Conservation (phyloP, 2,329 filamentous ascomycete species). For the Venturia oleaginea region DNA sequence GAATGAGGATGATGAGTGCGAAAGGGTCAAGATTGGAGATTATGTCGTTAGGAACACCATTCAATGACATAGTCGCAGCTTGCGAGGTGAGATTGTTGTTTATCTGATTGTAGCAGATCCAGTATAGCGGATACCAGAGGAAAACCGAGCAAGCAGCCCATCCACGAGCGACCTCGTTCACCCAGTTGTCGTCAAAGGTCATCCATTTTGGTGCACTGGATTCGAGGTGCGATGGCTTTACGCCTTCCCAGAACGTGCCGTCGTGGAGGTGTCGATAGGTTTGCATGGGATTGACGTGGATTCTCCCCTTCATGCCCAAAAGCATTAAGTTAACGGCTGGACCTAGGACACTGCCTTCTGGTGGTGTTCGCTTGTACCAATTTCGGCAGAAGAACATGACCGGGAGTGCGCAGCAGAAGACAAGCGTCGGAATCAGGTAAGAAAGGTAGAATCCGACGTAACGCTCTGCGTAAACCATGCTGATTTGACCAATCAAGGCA, state of each 20-base stretch:
- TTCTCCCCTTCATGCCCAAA: conserved; percentile 50
- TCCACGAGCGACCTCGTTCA: conserved; percentile 68
- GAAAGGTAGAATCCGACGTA: conserved; percentile 64
- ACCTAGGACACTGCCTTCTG: conserved; percentile 58
- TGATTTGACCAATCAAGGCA: conserved; percentile 27
- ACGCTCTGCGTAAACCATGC: conserved; percentile 31
- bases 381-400: conserved; percentile 53
- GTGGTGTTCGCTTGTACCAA: conserved; percentile 50
- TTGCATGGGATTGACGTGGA: conserved; percentile 46
- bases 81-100: conserved; percentile 60
- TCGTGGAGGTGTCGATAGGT: conserved; percentile 48
- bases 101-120: conserved; percentile 61
- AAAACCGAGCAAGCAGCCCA: conserved; percentile 29
- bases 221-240: conserved; percentile 54
- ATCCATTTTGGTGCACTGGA: conserved; percentile 54
- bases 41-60: conserved; percentile 69
- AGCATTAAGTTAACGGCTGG: conserved; percentile 54
- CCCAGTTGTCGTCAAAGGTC: conserved; percentile 73
- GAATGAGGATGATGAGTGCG: conserved; percentile 66
- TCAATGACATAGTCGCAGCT: conserved; percentile 55
- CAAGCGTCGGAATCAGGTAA: conserved; percentile 56
- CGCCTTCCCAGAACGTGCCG: conserved; percentile 52
- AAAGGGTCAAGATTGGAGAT: conserved; percentile 70
- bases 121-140: conserved; percentile 60
- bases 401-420: conserved; percentile 52